Conservation (phyloP, 768 basidiomycete genomes). For the Pleurotus sapidus region DNA sequence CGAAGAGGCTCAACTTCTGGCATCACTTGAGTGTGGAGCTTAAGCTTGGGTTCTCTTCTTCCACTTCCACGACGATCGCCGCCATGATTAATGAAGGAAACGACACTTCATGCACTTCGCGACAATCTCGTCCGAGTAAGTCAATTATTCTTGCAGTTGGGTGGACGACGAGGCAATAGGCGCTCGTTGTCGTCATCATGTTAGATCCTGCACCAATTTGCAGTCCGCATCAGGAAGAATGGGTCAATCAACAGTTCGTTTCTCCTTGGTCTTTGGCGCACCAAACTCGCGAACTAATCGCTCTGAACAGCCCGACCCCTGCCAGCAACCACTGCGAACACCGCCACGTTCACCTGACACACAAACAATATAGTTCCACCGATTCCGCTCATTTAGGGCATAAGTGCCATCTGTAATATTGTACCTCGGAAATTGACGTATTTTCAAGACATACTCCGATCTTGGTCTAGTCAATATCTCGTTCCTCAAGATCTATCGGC, state of each 20-base stretch:
- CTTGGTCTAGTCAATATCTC: slow-evolving; percentile 3
- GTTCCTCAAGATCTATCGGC: slow-evolving; percentile 7
- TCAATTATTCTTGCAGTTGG: not conserved
- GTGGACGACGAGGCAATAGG: not conserved
- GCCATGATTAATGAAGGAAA: not conserved
- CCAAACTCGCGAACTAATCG: slow-evolving; percentile 9
- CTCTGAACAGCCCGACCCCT: not conserved
- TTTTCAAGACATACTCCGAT: slow-evolving; percentile 1
- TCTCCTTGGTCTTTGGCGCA: slow-evolving; percentile 7
- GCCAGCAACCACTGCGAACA: not conserved
- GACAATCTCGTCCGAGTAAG: not conserved
- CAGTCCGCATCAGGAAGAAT: slow-evolving; percentile 7
- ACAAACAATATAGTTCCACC: not conserved
- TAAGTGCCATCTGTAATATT: not conserved
- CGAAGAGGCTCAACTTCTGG: not conserved
- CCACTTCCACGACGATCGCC: not conserved
- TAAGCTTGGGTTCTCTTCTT: not conserved
- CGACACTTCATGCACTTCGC: not conserved
- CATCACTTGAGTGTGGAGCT: not conserved
- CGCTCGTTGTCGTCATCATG: slow-evolving; percentile 6
- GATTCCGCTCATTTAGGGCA: slow-evolving; percentile 7
- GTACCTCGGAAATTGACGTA: slow-evolving; percentile 8
- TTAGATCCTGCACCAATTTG: not conserved
- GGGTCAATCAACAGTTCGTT: slow-evolving; percentile 7
- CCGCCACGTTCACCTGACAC: not conserved